These are phyloP conservation scores for Laetiporus sulphureus DNA, from an alignment of 1,284 basidiomycete genomes.

Conservation along the genomic window DNA sequence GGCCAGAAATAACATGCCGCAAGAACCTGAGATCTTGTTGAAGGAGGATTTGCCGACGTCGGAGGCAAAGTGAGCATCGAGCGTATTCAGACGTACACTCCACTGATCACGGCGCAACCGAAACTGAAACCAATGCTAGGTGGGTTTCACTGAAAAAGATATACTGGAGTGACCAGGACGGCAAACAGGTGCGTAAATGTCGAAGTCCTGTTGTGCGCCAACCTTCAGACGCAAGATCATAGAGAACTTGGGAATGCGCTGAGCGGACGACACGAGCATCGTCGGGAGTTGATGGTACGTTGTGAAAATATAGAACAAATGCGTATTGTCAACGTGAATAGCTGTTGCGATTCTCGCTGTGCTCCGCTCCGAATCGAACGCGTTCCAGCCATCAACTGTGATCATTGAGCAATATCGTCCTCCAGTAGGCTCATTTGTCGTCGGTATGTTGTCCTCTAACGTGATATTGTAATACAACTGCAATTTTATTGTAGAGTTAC, in stretches of 20 bases:
- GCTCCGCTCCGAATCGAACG: constrained; percentile 62
- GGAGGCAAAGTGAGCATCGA: constrained; percentile 50
- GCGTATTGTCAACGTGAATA: constrained; percentile 18
- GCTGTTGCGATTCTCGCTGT: constrained; percentile 83
- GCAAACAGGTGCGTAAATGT: constrained; percentile 49
- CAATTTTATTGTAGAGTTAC: constrained; percentile 73
- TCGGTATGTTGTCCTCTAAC: constrained; percentile 42
- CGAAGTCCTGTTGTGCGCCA: not conserved
- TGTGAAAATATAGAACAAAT: no score
- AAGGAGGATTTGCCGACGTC: constrained; percentile 41
- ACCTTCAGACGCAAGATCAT: not conserved
- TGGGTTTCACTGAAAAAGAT: constrained; percentile 75
- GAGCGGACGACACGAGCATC: constrained; percentile 70
- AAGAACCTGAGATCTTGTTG: constrained; percentile 26
- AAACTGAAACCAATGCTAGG: no score
- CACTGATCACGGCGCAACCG: not conserved
- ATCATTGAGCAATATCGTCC: constrained; percentile 88
- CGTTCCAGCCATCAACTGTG: constrained; percentile 68
- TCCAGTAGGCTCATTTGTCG: constrained; percentile 65
- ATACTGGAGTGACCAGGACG: constrained; percentile 67
- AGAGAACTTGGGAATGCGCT: constrained; percentile 85
- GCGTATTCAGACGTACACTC: constrained; percentile 4
- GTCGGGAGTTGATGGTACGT: constrained; percentile 73
- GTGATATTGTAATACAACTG: not conserved
- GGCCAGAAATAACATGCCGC: constrained; percentile 19